A percentile compares a stretch with the other conserved stretches of the same genome.
Evolutionary conservation across 108 stramenopile species (phyloP).

Genomic region (Nitzschia sp.): DNA sequence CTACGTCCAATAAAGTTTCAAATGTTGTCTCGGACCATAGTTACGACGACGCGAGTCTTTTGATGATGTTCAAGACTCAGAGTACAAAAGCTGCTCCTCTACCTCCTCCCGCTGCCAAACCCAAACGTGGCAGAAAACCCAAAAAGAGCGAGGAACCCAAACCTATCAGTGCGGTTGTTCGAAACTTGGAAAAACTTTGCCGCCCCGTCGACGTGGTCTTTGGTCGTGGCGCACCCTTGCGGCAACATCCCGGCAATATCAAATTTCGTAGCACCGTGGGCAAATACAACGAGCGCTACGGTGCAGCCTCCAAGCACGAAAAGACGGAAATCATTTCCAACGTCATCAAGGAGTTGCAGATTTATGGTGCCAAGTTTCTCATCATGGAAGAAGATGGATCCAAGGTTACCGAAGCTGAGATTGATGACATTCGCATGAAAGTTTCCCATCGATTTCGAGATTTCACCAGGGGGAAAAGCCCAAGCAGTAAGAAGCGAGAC

Average conservation of each 20-base stretch:
- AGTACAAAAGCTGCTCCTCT: too few species aligned
- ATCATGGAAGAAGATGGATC: conserved; percentile 5
- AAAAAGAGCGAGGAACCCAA: not conserved
- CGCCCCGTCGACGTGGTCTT: conserved; percentile 53
- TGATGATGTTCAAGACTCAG: too few species aligned
- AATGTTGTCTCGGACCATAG: too few species aligned
- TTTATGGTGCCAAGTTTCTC: conserved; percentile 1
- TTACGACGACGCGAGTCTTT: too few species aligned
- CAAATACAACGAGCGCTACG: conserved; percentile 10
- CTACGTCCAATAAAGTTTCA: too few species aligned
- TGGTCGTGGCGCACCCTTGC: conserved; percentile 63
- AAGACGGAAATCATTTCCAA: conserved; percentile 9
- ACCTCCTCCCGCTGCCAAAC: not conserved
- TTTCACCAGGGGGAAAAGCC: conserved; percentile 1
- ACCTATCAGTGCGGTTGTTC: not conserved
- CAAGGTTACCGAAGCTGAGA: not conserved
- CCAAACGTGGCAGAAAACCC: not conserved
- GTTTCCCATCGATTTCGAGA: conserved; percentile 23
- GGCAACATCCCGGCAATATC: conserved; percentile 64
- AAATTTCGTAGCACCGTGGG: conserved; percentile 59
- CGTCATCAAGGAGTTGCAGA: not conserved
- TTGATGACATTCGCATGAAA: conserved; percentile 18
- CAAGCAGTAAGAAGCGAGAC: too few species aligned
- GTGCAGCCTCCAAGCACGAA: conserved; percentile 6
- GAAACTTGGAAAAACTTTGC: conserved; percentile 1